Percentiles rank a stretch among this genome's conserved stretches.
These are phyloP conservation scores for Grosmannia huntii DNA, from an alignment of 2,329 filamentous ascomycete species.

Conservation along the genomic window DNA sequence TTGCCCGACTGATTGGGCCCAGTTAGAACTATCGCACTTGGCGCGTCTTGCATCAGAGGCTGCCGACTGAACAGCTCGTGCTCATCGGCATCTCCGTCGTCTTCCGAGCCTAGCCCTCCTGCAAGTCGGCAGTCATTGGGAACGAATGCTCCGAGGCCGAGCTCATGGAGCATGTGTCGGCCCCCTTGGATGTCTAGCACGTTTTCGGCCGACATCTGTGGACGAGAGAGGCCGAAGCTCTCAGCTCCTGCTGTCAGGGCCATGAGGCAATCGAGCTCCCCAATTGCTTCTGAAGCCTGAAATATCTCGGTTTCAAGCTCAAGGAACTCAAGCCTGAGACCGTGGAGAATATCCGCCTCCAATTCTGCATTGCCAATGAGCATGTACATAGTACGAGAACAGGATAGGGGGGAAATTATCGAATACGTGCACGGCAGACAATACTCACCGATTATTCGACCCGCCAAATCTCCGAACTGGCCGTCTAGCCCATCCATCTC, in stretches of 20 bases:
- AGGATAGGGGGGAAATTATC: background rate
- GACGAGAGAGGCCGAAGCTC: slow-evolving; percentile 58
- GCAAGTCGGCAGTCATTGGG: slow-evolving; percentile 64
- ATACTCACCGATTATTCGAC: slow-evolving; percentile 60
- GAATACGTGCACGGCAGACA: background rate
- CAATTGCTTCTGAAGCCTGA: slow-evolving; percentile 64
- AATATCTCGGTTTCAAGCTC: slow-evolving; percentile 54
- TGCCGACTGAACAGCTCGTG: background rate
- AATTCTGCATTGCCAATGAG: slow-evolving; percentile 1
- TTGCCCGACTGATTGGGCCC: slow-evolving; percentile 96
- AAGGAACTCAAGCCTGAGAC: slow-evolving; percentile 58
- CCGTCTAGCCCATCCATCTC: slow-evolving; percentile 72
- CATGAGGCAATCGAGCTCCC: slow-evolving; percentile 75
- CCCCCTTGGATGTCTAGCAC: slow-evolving; percentile 64
- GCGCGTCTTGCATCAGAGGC: slow-evolving; percentile 17
- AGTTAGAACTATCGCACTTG: slow-evolving; percentile 69
- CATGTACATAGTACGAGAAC: background rate
- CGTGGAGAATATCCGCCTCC: slow-evolving; percentile 80
- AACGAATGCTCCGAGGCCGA: slow-evolving; percentile 68
- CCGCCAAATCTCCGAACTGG: slow-evolving; percentile 73
- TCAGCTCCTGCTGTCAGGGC: slow-evolving; percentile 68
- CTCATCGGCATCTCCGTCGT: slow-evolving; percentile 7
- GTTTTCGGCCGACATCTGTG: slow-evolving; percentile 57
- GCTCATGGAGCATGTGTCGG: slow-evolving; percentile 76
- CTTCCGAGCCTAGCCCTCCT: slow-evolving; percentile 38